Evolutionary conservation across 768 basidiomycete species (phyloP).

Genomic region (Suillus alpinus): DNA sequence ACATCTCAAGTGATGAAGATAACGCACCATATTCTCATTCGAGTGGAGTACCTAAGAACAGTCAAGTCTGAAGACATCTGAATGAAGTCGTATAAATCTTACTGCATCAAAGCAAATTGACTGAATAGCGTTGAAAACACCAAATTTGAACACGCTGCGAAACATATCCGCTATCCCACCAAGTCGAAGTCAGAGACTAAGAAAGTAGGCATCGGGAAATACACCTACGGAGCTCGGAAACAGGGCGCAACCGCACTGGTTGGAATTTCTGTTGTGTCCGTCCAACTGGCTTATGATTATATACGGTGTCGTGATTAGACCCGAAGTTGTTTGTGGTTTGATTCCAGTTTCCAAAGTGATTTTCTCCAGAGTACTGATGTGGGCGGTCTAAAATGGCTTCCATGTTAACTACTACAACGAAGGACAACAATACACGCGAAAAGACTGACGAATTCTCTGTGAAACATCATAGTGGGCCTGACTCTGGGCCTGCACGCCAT

Average conservation of each 20-base stretch:
- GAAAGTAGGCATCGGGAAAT: not conserved
- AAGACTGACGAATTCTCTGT: not conserved
- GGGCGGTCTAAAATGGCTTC: not conserved
- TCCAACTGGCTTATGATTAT: not conserved
- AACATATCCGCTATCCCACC: conserved; percentile 70
- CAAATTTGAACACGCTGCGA: conserved; percentile 81
- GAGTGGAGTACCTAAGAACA: conserved; percentile 50
- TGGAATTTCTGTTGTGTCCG: conserved; percentile 35
- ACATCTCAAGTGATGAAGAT: not conserved
- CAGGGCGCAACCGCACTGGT: conserved; percentile 58
- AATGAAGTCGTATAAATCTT: conserved; percentile 20
- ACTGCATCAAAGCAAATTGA: conserved; percentile 79
- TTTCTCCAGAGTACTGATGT: not conserved
- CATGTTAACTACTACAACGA: not conserved
- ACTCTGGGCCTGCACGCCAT: not conserved
- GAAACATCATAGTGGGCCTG: not conserved
- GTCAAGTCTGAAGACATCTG: not conserved
- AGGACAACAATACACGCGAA: not conserved
- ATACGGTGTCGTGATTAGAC: not conserved
- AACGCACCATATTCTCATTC: conserved; percentile 62
- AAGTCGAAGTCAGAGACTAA: conserved; percentile 2
- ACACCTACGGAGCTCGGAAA: conserved; percentile 67
- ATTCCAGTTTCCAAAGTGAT: not conserved
- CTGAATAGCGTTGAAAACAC: conserved; percentile 90
- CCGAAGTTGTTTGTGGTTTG: not conserved